phyloP scores from a whole-genome alignment of 352 stramenopile genomes.

The Detonula confervacea region DNA sequence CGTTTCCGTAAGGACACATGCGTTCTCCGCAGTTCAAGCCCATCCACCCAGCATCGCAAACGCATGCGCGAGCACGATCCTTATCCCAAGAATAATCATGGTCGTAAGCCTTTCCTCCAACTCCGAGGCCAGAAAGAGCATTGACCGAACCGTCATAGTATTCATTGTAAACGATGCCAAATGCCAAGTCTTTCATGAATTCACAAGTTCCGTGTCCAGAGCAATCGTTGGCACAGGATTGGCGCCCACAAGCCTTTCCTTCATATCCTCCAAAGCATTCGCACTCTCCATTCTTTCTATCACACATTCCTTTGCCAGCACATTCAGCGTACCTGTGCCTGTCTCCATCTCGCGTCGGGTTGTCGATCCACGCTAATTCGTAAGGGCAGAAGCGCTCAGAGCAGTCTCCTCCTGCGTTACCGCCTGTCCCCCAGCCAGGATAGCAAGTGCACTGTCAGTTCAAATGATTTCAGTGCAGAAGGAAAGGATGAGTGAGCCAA shows the following conservation, averaged over 20 bases:
- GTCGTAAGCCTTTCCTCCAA: slow-evolving; percentile 43
- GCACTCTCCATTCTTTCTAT: slow-evolving; percentile 87
- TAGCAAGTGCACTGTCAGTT: slow-evolving; percentile 67
- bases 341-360: slow-evolving; percentile 52
- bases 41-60: slow-evolving; percentile 90
- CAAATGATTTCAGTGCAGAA: neutral
- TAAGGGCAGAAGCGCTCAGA: slow-evolving; percentile 73
- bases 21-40: slow-evolving; percentile 88
- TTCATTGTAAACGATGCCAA: slow-evolving; percentile 70
- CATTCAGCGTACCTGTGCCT: slow-evolving; percentile 78
- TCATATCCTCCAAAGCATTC: slow-evolving; percentile 87
- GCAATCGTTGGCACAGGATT: slow-evolving; percentile 73
- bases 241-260: slow-evolving; percentile 70
- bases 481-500: slow-evolving; percentile 4
- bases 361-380: slow-evolving; percentile 73
- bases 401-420: slow-evolving; percentile 74
- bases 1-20: slow-evolving; percentile 89
- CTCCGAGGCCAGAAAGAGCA: slow-evolving; percentile 57
- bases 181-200: slow-evolving; percentile 81
- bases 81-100: slow-evolving; percentile 53
- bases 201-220: slow-evolving; percentile 82
- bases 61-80: slow-evolving; percentile 70
- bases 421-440: slow-evolving; percentile 76
- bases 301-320: slow-evolving; percentile 91
- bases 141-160: slow-evolving; percentile 69